phyloP scores from a whole-genome alignment of 768 basidiomycete genomes.

The Pluteus cervinus region DNA sequence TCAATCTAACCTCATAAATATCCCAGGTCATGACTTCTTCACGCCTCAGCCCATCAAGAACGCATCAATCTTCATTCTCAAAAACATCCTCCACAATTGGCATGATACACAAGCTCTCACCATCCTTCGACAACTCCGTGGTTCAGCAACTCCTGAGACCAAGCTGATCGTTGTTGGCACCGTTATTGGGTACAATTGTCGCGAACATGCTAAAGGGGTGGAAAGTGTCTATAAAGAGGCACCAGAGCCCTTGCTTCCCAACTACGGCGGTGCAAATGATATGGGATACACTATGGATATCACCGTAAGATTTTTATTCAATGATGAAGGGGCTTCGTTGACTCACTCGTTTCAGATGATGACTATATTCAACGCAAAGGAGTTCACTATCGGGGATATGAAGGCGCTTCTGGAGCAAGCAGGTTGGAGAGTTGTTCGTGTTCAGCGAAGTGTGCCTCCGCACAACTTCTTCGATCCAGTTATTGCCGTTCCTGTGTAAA shows the following conservation, averaged over 20 bases:
- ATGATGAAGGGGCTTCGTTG: too few relatives aligned
- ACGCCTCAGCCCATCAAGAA: conserved; percentile 25
- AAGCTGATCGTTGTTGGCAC: conserved; percentile 34
- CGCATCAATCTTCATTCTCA: conserved; percentile 30
- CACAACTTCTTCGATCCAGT: too few relatives aligned
- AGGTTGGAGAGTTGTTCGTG: too few relatives aligned
- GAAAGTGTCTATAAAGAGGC: too few relatives aligned
- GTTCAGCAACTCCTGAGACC: conserved; percentile 24
- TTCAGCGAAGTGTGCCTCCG: too few relatives aligned
- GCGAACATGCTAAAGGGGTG: conserved; percentile 1
- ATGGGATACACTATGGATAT: conserved; percentile 30
- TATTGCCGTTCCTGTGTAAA: too few relatives aligned
- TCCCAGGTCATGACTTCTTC: conserved; percentile 31
- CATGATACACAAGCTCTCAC: conserved; percentile 20
- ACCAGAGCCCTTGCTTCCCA: conserved; percentile 29
- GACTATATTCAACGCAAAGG: too few relatives aligned
- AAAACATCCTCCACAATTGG: conserved; percentile 34
- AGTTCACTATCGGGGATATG: too few relatives aligned
- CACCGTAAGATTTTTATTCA: conserved; percentile 26
- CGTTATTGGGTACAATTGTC: conserved; percentile 22
- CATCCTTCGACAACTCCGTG: conserved; percentile 27
- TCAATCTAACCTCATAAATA: neutral
- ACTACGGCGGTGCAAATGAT: conserved; percentile 30
- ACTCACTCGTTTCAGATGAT: too few relatives aligned
- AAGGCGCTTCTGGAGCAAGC: too few relatives aligned